These are phyloP conservation scores for Talaromyces sp. DNA, from an alignment of 2,329 filamentous ascomycete genomes.

Conservation along the genomic window DNA sequence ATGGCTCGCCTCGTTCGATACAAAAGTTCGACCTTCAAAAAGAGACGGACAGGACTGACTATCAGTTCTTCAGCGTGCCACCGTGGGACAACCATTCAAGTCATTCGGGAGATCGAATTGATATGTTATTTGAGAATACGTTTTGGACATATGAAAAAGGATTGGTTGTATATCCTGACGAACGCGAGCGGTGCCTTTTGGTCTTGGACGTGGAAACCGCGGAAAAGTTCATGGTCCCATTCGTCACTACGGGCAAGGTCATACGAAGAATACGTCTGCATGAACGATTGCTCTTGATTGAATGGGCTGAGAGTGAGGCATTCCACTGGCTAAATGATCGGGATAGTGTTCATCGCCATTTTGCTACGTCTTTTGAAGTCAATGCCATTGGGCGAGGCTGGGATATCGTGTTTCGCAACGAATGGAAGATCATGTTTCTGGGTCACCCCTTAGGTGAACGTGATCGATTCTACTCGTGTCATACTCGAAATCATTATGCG, in stretches of 20 bases:
- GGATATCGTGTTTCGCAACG: constrained; percentile 51
- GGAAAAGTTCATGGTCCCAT: constrained; percentile 48
- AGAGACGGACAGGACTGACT: constrained; percentile 30
- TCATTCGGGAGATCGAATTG: constrained; percentile 30
- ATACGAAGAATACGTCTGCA: constrained; percentile 56
- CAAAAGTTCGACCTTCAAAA: constrained; percentile 46
- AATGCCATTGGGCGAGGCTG: constrained; percentile 31
- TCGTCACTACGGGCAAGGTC: constrained; percentile 49
- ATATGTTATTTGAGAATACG: constrained; percentile 36
- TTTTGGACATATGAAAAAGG: constrained; percentile 59
- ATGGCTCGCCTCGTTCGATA: constrained; percentile 47
- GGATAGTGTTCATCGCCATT: constrained; percentile 56
- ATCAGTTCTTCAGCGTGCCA: constrained; percentile 41
- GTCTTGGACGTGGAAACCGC: constrained; percentile 52
- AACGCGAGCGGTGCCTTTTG: constrained; percentile 34
- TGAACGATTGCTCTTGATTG: constrained; percentile 57
- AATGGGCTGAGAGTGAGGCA: constrained; percentile 57
- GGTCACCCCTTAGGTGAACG: constrained; percentile 54
- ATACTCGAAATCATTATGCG: constrained; percentile 59
- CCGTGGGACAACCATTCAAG: constrained; percentile 43
- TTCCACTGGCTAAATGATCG: constrained; percentile 53
- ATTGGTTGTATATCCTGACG: constrained; percentile 53
- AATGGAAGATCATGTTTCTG: constrained; percentile 60
- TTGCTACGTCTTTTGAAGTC: constrained; percentile 59
- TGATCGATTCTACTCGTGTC: constrained; percentile 62